Percentiles rank a stretch among this genome's conserved stretches.
phyloP scores from a whole-genome alignment of 1,284 basidiomycete genomes.

The Sporisorium graminicola region DNA sequence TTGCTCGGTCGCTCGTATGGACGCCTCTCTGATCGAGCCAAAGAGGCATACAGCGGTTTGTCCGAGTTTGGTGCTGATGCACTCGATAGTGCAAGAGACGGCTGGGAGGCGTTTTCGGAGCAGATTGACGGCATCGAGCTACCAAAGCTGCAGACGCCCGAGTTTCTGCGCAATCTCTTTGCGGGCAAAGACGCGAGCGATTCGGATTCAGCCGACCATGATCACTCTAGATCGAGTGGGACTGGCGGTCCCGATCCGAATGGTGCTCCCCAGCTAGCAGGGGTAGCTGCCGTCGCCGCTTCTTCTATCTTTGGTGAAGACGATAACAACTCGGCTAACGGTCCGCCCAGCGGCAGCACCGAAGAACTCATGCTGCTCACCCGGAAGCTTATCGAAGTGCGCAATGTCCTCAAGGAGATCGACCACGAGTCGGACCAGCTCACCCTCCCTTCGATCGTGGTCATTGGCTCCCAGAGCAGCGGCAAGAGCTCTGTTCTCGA shows the following conservation, averaged over 20 bases:
- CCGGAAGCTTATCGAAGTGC: constrained; percentile 93
- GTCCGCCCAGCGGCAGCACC: constrained; percentile 26
- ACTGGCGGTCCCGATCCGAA: constrained; percentile 32
- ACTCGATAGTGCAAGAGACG: constrained; percentile 45
- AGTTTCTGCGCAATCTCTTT: constrained; percentile 44
- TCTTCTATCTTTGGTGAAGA: constrained; percentile 46
- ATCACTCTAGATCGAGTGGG: constrained; percentile 9
- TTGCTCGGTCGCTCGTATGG: constrained; percentile 44
- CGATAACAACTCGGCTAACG: constrained; percentile 16
- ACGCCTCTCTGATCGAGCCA: constrained; percentile 38
- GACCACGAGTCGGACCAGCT: constrained; percentile 86
- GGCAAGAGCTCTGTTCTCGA: constrained; percentile 98
- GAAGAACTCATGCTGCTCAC: constrained; percentile 86
- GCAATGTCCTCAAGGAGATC: constrained; percentile 90
- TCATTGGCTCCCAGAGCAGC: constrained; percentile 96
- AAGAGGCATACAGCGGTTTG: constrained; percentile 51
- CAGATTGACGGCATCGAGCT: constrained; percentile 44
- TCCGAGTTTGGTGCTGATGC: constrained; percentile 51
- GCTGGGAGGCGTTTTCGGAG: constrained; percentile 45
- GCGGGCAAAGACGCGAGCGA: constrained; percentile 13
- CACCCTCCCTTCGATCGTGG: constrained; percentile 95
- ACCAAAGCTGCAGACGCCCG: constrained; percentile 48
- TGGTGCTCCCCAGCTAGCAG: constrained; percentile 28
- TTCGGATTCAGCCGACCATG: constrained; percentile 10
- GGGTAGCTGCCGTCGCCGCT: constrained; percentile 54